Evolutionary conservation across 2,329 filamentous ascomycete species (phyloP), one percentile per base, ranked within the genome.

Genomic region (Gnomoniopsis sp.): DNA sequence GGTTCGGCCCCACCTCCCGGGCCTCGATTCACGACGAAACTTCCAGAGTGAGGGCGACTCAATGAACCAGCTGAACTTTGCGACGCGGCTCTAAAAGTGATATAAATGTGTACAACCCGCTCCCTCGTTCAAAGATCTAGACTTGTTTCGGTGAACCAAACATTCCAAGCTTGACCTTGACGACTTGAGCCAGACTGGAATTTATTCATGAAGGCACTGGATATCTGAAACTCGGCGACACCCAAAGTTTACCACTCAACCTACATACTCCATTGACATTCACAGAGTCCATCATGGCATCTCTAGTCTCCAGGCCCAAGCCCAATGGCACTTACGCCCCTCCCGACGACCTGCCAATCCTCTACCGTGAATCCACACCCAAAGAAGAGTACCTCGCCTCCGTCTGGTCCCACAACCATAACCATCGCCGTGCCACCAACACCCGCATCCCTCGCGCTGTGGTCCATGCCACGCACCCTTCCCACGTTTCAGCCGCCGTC

Each of bases 351-450:
- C 54, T 62, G 15, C 60, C 58, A 21, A 62, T 65, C 52, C 59
- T 62, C 46, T 62, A 62, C 54, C 64, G 65, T 49, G 62, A 61
- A 41, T 56, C 64, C n/a, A 64, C 65, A 8, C 62, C 61, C 23
- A 48, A 53, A 1, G 53, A 57, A 6, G 33, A 44, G 11, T 67
- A 66, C 56, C 44, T 62, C 26, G 53, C 43, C 7, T 60, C 61
- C 34, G 60, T 63, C 41, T 67, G 65, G 65, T 61, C 69, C n/a
- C 69, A 75, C n/a, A 71, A 79, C 11, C 79, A 79, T 71, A 80
- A 80, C 64, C 62, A 68, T 17, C 71, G 72, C n/a, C 69, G 71
- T 21, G 66, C 65, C 19, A 54, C 53, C 17, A 41, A 49, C 23
- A 60, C 67, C 4, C 69, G 75, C 17, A 75, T 70, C 38, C 78